Base-by-base conservation (phyloP, 176 grass and related monocot species). In the Saccharum spontaneum region DNA sequence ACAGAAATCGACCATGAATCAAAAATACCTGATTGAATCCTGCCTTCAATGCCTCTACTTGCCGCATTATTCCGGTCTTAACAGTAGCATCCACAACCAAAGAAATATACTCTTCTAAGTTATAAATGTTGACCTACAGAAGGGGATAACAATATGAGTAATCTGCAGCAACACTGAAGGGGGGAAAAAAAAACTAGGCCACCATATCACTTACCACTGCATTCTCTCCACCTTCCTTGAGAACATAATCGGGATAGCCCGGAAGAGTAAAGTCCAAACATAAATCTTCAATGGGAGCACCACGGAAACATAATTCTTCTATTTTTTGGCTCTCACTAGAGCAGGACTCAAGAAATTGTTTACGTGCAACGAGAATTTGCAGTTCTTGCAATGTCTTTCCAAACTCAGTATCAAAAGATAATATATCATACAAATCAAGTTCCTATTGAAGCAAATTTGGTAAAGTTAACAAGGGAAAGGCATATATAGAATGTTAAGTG, bases 241-340 rank as follows among this genome's bases (percentile, higher is more conserved):
- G 89, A 75, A 89, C 23, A 72, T 91, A 97, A 82, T 97, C 82
- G 86, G 92, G 92, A 84, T 91, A 94, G 24, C 95, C 95, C 6
- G 95, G 92, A 81, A 97, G 95, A 41, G 95, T 97, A 20, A 97
- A 97, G 81, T 94, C 88, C 40, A 97, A 83, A 50, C 87, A 94
- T 2, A 97, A 77, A 41, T 97, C 92, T 84, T 94, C 88, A 84
- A 97, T 72, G 61, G 87, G 71, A 64, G 90, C 82, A 75, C 90
- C 92, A 83, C 59, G 92, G 76, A 94, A 91, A 63, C 57, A 5
- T 20, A 97, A 82, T 22, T 90, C 84, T 85, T 77, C 78, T 70
- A 88, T 83, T 59, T 83, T 30, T 70, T 79, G 69, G 65, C 44
- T 91, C 14, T 84, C 62, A 52, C 79, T 81, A 86, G 70, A 69